Percentiles rank a stretch among this genome's conserved stretches.
phyloP scores from a whole-genome alignment of 2,329 filamentous ascomycete species.

The Phialocephala subalpina region DNA sequence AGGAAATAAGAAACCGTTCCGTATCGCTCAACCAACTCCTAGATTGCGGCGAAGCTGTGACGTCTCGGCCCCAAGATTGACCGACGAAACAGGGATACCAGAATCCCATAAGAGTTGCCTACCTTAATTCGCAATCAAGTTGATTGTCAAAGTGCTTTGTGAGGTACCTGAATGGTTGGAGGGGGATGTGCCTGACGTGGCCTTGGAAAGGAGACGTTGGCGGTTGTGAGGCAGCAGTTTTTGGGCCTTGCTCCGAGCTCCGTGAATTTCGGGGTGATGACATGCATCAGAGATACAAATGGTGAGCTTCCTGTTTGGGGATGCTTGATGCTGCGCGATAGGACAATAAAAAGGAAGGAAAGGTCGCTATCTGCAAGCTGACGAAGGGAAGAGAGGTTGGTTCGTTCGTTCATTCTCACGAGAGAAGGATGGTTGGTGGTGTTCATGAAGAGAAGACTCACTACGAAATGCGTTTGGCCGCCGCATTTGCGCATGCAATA shows the following conservation, averaged over 20 bases:
- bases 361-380: too few species aligned
- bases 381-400: too few species aligned
- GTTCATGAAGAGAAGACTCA: too few species aligned
- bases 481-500: too few species aligned
- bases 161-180: background rate
- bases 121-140: background rate
- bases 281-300: too few species aligned
- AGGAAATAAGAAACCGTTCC: too few species aligned
- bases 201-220: background rate
- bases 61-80: too few species aligned
- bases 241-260: background rate
- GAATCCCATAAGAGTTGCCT: slow-evolving; percentile 3
- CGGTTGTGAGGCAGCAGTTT: background rate
- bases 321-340: background rate
- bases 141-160: background rate
- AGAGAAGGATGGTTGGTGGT: too few species aligned
- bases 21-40: too few species aligned
- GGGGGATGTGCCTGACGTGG: slow-evolving; percentile 1
- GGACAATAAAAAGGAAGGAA: too few species aligned
- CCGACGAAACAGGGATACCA: background rate
- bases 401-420: too few species aligned
- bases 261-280: background rate
- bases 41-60: background rate
- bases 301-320: background rate
- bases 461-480: too few species aligned